These are phyloP conservation scores for Knufia petricola DNA, from an alignment of 2,329 filamentous ascomycete species.

Conservation along the genomic window DNA sequence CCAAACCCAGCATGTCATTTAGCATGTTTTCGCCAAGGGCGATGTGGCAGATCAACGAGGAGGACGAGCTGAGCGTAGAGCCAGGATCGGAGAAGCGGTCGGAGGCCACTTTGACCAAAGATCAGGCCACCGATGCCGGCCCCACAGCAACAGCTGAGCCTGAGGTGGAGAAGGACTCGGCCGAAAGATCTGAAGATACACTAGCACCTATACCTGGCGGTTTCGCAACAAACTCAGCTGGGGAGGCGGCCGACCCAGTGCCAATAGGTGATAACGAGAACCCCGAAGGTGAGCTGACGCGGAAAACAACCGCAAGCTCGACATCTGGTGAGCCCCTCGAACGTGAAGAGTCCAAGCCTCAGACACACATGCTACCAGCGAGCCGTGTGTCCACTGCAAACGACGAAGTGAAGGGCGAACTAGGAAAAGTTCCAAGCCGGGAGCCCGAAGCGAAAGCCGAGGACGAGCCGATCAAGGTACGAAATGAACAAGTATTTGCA, in stretches of 20 bases:
- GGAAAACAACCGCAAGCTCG: conserved; percentile 17
- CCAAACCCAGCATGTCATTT: conserved; percentile 11
- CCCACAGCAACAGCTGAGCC: conserved; percentile 10
- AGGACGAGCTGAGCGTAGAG: conserved; percentile 15
- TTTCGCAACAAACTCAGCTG: conserved; percentile 28
- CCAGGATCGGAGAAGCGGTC: conserved; percentile 35
- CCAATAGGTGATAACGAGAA: conserved; percentile 21
- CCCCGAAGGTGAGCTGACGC: conserved; percentile 16
- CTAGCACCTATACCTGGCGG: conserved; percentile 24
- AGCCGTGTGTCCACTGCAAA: conserved; percentile 19
- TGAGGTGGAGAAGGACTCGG: background rate
- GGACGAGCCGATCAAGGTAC: conserved; percentile 8
- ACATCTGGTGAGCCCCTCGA: conserved; percentile 15
- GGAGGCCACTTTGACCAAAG: conserved; percentile 31
- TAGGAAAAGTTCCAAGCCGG: conserved; percentile 3
- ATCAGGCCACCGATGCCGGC: conserved; percentile 37
- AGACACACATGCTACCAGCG: conserved; percentile 16
- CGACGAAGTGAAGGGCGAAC: background rate
- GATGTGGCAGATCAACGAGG: conserved; percentile 21
- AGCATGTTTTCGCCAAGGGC: conserved; percentile 17
- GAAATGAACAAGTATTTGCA: conserved; percentile 6
- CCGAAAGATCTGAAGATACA: conserved; percentile 10
- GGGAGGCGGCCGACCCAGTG: conserved; percentile 29
- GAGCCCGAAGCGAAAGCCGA: conserved; percentile 7
- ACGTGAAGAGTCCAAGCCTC: conserved; percentile 14